Evolutionary conservation across 495 filamentous ascomycete species (phyloP).

Genomic region (Rusavskia elegans): DNA sequence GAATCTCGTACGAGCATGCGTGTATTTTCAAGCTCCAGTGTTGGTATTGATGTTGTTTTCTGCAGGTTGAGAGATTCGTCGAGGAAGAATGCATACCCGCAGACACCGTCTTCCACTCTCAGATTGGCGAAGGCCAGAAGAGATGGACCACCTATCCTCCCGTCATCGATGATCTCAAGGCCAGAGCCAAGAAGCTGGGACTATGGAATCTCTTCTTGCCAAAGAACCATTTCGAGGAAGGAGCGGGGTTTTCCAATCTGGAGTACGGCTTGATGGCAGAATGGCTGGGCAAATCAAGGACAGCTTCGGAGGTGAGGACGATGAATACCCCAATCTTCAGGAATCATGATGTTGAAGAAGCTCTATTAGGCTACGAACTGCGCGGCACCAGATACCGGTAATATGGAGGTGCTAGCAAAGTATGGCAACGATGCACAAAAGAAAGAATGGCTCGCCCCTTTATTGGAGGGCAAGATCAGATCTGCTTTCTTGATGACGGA

Average conservation of each 20-base stretch:
- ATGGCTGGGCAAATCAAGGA: slow-evolving; percentile 61
- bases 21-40: not conserved
- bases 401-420: slow-evolving; percentile 92
- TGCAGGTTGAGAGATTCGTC: slow-evolving; percentile 80
- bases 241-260: slow-evolving; percentile 77
- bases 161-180: slow-evolving; percentile 78
- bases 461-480: slow-evolving; percentile 74
- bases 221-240: slow-evolving; percentile 85
- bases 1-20: slow-evolving; percentile 32
- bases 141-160: slow-evolving; percentile 66
- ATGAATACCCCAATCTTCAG: not conserved
- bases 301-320: slow-evolving; percentile 50
- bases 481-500: slow-evolving; percentile 93
- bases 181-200: slow-evolving; percentile 65
- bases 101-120: slow-evolving; percentile 60
- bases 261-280: slow-evolving; percentile 93
- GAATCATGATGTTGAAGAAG: not conserved
- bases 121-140: slow-evolving; percentile 56
- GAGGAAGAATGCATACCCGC: slow-evolving; percentile 90
- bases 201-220: slow-evolving; percentile 98
- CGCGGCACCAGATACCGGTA: slow-evolving; percentile 81
- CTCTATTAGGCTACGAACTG: slow-evolving; percentile 59
- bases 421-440: slow-evolving; percentile 88
- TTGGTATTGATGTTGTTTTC: slow-evolving; percentile 7
- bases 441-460: slow-evolving; percentile 64